phyloP scores from a whole-genome alignment of 441 rosid genomes.

The Euphorbia celastroides region DNA sequence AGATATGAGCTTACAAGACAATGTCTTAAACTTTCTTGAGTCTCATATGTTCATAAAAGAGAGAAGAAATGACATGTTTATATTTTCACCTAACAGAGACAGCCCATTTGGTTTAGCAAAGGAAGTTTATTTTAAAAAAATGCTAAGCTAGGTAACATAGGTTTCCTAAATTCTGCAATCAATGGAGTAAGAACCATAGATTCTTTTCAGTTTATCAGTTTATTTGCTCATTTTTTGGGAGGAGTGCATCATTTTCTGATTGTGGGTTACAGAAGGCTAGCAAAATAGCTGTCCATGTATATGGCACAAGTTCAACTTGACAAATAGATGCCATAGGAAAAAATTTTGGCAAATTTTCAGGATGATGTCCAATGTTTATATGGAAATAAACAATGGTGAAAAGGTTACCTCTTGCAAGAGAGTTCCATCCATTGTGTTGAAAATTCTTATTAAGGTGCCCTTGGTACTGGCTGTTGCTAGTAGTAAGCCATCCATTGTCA shows the following conservation, averaged over 20 bases:
- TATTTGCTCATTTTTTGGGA: background rate
- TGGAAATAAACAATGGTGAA: background rate
- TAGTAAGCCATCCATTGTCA: conserved; percentile 91
- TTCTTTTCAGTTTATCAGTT: background rate
- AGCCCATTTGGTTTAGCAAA: background rate
- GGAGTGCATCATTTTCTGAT: background rate
- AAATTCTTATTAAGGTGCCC: conserved; percentile 89
- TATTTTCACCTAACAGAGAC: background rate
- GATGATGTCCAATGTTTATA: background rate
- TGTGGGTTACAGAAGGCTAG: background rate
- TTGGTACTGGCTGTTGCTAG: conserved; percentile 89
- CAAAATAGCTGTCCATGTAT: background rate
- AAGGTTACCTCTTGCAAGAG: conserved; percentile 71
- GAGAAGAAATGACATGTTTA: background rate
- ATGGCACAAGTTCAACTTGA: background rate
- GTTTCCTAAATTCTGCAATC: conserved; percentile 1
- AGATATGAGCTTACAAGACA: background rate
- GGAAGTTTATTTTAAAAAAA: background rate
- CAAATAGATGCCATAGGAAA: background rate
- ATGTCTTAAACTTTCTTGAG: background rate
- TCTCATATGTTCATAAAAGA: background rate
- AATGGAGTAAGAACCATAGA: background rate
- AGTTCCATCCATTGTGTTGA: conserved; percentile 96
- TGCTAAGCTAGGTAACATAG: background rate
- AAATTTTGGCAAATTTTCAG: background rate